These are phyloP conservation scores for Cytidiella melzeri DNA, from an alignment of 768 basidiomycete species.

Conservation along the genomic window DNA sequence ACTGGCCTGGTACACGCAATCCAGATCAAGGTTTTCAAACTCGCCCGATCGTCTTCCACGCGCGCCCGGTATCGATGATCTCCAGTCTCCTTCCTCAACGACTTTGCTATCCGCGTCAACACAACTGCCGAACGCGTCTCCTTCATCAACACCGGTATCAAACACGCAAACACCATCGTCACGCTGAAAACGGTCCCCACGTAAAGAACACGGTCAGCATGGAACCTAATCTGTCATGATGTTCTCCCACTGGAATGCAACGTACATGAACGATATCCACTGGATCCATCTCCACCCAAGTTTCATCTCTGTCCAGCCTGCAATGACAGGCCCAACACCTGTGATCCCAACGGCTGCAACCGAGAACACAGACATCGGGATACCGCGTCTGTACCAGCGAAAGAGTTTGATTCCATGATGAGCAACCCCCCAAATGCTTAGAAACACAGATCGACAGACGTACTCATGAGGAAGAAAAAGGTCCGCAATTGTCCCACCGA, in stretches of 20 bases:
- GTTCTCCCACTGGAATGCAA: no score
- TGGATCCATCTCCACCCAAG: constrained; percentile 81
- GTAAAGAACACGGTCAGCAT: neutral
- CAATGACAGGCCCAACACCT: constrained; percentile 56
- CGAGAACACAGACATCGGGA: constrained; percentile 75
- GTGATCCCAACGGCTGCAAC: constrained; percentile 52
- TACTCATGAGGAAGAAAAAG: constrained; percentile 61
- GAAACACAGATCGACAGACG: constrained; percentile 17
- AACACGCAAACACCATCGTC: constrained; percentile 42
- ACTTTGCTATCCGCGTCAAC: constrained; percentile 56
- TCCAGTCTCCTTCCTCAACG: constrained; percentile 59
- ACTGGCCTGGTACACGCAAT: constrained; percentile 68
- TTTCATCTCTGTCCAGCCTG: constrained; percentile 64
- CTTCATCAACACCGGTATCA: constrained; percentile 49
- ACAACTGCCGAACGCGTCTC: constrained; percentile 76
- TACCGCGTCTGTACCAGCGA: constrained; percentile 51
- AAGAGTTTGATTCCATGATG: neutral
- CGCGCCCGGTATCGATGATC: constrained; percentile 56
- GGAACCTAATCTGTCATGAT: no score
- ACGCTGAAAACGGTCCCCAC: constrained; percentile 32
- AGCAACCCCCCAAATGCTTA: no score
- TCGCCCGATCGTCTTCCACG: constrained; percentile 56
- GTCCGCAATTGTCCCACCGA: constrained; percentile 69
- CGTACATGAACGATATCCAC: constrained; percentile 68
- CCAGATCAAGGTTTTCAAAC: constrained; percentile 53